Base-by-base conservation (phyloP, 169 alveolate species). In the Plasmodium reichenowi region DNA sequence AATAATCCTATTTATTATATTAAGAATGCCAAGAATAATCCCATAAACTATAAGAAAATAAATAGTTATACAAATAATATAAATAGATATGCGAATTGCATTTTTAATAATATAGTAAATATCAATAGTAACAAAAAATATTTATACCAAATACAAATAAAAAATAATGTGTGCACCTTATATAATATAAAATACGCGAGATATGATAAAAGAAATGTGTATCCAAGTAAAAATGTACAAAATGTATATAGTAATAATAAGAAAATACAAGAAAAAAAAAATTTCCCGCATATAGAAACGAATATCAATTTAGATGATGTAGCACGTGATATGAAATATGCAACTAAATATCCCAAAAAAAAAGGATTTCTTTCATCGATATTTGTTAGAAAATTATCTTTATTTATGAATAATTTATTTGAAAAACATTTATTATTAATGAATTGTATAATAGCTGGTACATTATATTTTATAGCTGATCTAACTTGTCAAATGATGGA, bases 371-470 rank as follows among this genome's bases (percentile, higher is more conserved):
- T 15, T 3, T 67, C 56, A 56, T 38, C 9, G 0, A 5, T 38
- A 38, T 38, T 38, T 62, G 26, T 29, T 15, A 54, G 58, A 2
- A 68, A 17, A 68, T 54, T 83, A 43, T 38, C 54, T 56, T 15
- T 45, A 56, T 12, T 83, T 20, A 45, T 83, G n/a, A 83, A 83
- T 72, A 83, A 83, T 47, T 68, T 83, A 83, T 83, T 83, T 72
- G 91, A 83, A 83, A 83, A 83, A 83, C 91, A 83, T 56, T 73
- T 83, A 24, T 68, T 83, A 68, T 83, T 83, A 68, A 83, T 83
- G 91, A 83, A 83, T 29, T 67, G 85, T 13, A 26, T 83, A 47
- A 83, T 83, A 68, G 91, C 91, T 62, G 74, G 85, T 17, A 68
- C 64, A 10, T 68, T 83, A 47, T 83, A 83, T 83, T 67, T 67